Evolutionary conservation across 441 rosid species (phyloP), one percentile per base, ranked within the genome.

Genomic region (Syzygium syzygioides): DNA sequence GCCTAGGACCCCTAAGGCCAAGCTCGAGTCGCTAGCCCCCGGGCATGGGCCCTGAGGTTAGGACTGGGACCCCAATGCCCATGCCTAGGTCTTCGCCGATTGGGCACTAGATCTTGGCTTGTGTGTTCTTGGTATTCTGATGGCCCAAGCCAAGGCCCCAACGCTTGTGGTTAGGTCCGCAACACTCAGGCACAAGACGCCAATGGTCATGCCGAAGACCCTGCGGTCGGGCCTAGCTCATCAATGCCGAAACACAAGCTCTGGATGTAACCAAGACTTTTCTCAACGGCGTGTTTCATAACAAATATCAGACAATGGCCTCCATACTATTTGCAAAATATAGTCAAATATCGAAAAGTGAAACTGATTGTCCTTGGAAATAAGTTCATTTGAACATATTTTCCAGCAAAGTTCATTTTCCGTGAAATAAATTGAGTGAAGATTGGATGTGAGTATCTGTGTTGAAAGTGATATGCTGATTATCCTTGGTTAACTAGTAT

Each of bases 21-120:
- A 3, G 17, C 83, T 76, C 7, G 83, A 76, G 18, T 76, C 83
- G n/a, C n/a, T 9, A 41, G 5, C n/a, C 41, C 83, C 28, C 17
- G 23, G 14, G 17, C n/a, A 0, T 3, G 4, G 5, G 3, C n/a
- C 52, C 9, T 41, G 0, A 23, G 5, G 52, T 76, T 6, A 76
- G 52, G 52, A 37, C 23, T 4, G 1, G 9, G 2, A 76, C 9
- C 83, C 52, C 5, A 41, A 41, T 0, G 2, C n/a, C 5, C 0
- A 0, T 76, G 83, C 50, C 14, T 37, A 71, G 80, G 50, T 76
- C 9, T 76, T 20, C 1, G 1, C 28, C 15, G 8, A 71, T 2
- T 7, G 0, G 8, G 15, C 28, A 0, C 0, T 3, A 37, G 50
- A 71, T 71, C 3, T 71, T 2, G 17, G 28, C 18, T 71, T 15